A percentile compares a stretch with the other conserved stretches of the same genome.
Evolutionary conservation across 345 rosid species (phyloP).

Genomic region (Excoecaria agallocha): DNA sequence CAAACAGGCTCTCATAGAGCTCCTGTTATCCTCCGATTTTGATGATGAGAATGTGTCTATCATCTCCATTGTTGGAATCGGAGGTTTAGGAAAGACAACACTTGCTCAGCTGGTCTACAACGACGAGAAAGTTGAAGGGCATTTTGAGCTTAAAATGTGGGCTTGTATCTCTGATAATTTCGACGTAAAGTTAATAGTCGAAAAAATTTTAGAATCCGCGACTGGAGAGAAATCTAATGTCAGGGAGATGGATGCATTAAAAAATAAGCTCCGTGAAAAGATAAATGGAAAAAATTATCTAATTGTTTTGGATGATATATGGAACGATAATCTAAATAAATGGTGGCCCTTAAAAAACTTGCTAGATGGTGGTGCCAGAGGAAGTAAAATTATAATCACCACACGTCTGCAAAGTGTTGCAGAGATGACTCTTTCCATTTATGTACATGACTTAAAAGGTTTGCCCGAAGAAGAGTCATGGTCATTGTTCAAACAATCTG

Average conservation of each 20-base stretch:
- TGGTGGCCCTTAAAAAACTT: neutral
- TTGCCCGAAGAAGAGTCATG: neutral
- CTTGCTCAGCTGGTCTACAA: slow-evolving; percentile 22
- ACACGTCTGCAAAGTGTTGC: neutral
- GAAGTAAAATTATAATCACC: slow-evolving; percentile 10
- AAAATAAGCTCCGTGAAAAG: neutral
- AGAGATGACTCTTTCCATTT: neutral
- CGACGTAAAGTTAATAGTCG: slow-evolving; percentile 4
- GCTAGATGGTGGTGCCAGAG: slow-evolving; percentile 6
- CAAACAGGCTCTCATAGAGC: slow-evolving; percentile 6
- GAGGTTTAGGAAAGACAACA: too few relatives aligned
- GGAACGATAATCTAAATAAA: slow-evolving; percentile 8
- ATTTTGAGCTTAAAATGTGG: slow-evolving; percentile 27
- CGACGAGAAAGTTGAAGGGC: slow-evolving; percentile 14
- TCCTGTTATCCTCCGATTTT: slow-evolving; percentile 9
- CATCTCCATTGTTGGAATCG: slow-evolving; percentile 27
- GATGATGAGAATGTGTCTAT: slow-evolving; percentile 14
- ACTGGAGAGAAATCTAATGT: neutral
- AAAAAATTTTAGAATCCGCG: slow-evolving; percentile 14
- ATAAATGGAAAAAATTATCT: slow-evolving; percentile 20
- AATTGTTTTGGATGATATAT: slow-evolving; percentile 27
- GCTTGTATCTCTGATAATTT: slow-evolving; percentile 21
- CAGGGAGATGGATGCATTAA: neutral
- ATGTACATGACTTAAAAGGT: neutral
- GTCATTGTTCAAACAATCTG: neutral